These are phyloP conservation scores for Diaporthe helianthi DNA, from an alignment of 2,329 filamentous ascomycete genomes.

Conservation along the genomic window DNA sequence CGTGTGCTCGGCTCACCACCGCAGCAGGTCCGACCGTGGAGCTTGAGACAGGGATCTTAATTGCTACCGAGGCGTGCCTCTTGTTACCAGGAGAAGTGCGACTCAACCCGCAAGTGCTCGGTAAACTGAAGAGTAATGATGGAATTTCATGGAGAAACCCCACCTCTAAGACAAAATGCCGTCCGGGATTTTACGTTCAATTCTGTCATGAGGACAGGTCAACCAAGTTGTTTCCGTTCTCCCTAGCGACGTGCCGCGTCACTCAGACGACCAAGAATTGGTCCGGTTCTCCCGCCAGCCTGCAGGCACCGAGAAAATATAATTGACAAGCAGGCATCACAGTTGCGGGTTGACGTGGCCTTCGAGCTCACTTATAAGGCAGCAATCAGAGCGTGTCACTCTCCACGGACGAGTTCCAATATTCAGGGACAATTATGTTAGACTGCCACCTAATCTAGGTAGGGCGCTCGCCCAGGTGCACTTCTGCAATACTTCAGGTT, in stretches of 20 bases:
- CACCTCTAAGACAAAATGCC: not conserved
- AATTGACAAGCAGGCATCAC: not conserved
- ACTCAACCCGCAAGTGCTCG: not conserved
- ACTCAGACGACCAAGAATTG: not conserved
- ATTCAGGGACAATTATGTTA: too few relatives aligned
- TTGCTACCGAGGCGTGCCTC: not conserved
- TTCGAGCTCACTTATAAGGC: not conserved
- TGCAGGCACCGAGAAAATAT: slow-evolving; percentile 13
- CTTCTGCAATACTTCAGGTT: too few relatives aligned
- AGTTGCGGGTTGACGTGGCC: not conserved
- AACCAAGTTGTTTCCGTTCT: not conserved
- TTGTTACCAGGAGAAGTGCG: not conserved
- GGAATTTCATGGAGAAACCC: not conserved
- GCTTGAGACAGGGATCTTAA: slow-evolving; percentile 11
- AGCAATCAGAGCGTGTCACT: not conserved
- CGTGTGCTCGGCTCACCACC: slow-evolving; percentile 16
- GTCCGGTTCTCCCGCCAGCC: not conserved
- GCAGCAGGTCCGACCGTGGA: not conserved
- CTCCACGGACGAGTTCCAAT: not conserved
- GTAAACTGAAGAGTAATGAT: not conserved
- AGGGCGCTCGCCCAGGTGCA: not conserved
- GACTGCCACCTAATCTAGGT: not conserved
- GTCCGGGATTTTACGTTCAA: not conserved
- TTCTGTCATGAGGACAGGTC: not conserved
- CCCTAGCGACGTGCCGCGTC: not conserved